Evolutionary conservation across 1,284 basidiomycete genomes (phyloP), one percentile per base, ranked within the genome.

Genomic region (Microstroma glucosiphilum): DNA sequence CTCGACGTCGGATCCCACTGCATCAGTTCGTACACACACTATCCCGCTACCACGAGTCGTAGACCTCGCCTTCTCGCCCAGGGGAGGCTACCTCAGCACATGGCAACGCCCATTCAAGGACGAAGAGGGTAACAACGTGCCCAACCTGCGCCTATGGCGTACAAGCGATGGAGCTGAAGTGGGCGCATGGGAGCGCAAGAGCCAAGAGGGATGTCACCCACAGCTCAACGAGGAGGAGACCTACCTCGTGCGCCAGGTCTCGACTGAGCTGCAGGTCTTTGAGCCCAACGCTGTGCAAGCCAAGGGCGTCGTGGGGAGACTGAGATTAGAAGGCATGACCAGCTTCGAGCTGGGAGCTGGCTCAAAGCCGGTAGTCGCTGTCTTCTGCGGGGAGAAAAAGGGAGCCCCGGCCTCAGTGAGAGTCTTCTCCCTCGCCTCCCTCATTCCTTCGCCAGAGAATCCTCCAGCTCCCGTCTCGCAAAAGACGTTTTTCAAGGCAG

Each of bases 401-500:
- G 93, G 93, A 62, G 87, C 88, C n/a, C 94, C 94, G 1, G 94
- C 92, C 0, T 89, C 85, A 65, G 85, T 97, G 77, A 89, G 88
- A 74, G 87, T 96, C 60, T 93, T 89, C 80, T 85, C 87, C 59
- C 84, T 97, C 43, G 80, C 85, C 59, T 84, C 86, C 8, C 85
- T 91, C 68, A 75, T 69, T 60, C 83, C 82, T 40, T 80, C 83
- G 6, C 88, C 87, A 9, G 87, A 86, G 3, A 87, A 86, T 77
- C 85, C 86, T 75, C 81, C 82, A 0, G 69, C 76, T 6, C 82
- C 82, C 23, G 62, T 71, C 30, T 77, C 76, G n/a, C 81, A 82
- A 71, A 97, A 97, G 83, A 89, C 87, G 1, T 97, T 97, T 80
- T 97, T 88, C 86, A 96, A 96, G 82, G 92, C 93, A 1, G 93